A percentile compares a stretch with the other conserved stretches of the same genome.
Evolutionary conservation across 441 rosid genomes (phyloP).

Genomic region (Jatropha multifida): DNA sequence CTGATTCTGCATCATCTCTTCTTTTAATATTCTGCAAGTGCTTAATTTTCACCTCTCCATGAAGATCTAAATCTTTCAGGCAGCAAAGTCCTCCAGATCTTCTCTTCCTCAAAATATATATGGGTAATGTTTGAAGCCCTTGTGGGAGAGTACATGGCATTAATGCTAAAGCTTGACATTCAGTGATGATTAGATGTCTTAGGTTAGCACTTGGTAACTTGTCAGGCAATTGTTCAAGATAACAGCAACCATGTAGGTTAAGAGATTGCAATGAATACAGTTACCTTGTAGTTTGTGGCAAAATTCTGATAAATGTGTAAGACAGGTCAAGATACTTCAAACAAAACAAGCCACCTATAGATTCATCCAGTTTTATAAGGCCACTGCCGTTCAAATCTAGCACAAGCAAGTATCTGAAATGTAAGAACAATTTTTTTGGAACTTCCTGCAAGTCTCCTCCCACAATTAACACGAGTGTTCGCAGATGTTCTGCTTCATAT

Average conservation of each 20-base stretch:
- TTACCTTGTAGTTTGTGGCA: neutral
- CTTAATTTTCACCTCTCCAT: neutral
- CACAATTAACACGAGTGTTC: neutral
- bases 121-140: neutral
- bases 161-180: neutral
- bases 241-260: neutral
- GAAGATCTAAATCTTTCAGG: neutral
- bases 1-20: neutral
- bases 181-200: neutral
- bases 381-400: neutral
- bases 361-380: too few relatives aligned
- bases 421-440: neutral
- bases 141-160: too few relatives aligned
- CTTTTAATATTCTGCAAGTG: neutral
- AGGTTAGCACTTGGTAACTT: neutral
- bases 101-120: neutral
- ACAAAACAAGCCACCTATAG: too few relatives aligned
- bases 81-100: neutral
- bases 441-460: neutral
- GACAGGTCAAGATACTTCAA: too few relatives aligned
- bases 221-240: neutral
- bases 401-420: neutral
- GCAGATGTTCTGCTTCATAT: neutral
- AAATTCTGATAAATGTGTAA: neutral
- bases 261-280: neutral